Conservation (phyloP, 371 early-diverging fungal species). For the Rhizopus arrhizus region DNA sequence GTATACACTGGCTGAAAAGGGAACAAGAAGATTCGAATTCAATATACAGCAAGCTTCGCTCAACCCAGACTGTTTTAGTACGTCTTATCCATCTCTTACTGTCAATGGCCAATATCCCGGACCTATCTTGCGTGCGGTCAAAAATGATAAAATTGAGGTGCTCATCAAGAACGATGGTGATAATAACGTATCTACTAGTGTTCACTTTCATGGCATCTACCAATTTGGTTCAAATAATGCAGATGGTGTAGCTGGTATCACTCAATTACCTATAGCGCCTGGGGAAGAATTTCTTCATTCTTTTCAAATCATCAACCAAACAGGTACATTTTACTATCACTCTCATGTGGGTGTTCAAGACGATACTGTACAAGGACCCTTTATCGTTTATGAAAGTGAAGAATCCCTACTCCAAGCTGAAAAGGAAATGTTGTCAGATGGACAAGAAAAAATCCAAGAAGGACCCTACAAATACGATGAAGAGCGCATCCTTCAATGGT, state of each 20-base stretch:
- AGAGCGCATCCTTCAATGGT: slow-evolving; percentile 43
- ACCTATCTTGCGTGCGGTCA: slow-evolving; percentile 43
- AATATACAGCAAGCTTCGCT: slow-evolving; percentile 14
- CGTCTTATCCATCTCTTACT: slow-evolving; percentile 12
- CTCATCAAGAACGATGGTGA: slow-evolving; percentile 33
- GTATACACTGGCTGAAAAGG: not conserved
- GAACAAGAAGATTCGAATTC: slow-evolving; percentile 21
- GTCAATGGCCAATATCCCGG: slow-evolving; percentile 53
- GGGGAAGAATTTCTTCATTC: slow-evolving; percentile 50
- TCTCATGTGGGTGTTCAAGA: slow-evolving; percentile 50
- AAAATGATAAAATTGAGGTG: slow-evolving; percentile 41
- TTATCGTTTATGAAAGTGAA: slow-evolving; percentile 48
- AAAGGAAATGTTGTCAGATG: slow-evolving; percentile 7
- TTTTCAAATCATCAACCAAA: slow-evolving; percentile 43
- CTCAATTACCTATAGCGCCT: slow-evolving; percentile 55
- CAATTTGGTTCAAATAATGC: slow-evolving; percentile 36
- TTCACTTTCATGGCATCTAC: slow-evolving; percentile 52
- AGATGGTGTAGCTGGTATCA: slow-evolving; percentile 63
- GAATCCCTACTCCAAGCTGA: slow-evolving; percentile 15
- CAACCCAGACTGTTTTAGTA: slow-evolving; percentile 37
- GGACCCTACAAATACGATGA: slow-evolving; percentile 47
- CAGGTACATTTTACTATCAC: slow-evolving; percentile 62
- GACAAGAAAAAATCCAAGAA: not conserved
- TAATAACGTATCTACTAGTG: slow-evolving; percentile 24
- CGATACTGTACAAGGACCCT: slow-evolving; percentile 49